phyloP scores from a whole-genome alignment of 129 eudicot genomes.

The Escallonia rubra region DNA sequence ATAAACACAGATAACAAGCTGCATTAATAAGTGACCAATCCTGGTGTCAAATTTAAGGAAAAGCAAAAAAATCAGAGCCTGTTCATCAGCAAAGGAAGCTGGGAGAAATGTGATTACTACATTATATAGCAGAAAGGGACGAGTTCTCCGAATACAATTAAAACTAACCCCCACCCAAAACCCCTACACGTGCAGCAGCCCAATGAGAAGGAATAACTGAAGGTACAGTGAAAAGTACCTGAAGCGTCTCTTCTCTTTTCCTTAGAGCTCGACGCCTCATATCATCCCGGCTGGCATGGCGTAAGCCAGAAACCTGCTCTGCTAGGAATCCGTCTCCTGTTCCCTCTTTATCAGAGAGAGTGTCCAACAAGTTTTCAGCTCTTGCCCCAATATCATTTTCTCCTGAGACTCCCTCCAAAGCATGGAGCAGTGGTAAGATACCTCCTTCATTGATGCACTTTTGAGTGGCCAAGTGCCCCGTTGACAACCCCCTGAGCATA shows the following conservation, averaged over 20 bases:
- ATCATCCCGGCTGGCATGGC: constrained; percentile 92
- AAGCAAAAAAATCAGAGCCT: no score
- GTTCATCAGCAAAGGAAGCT: no score
- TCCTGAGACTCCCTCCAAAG: constrained; percentile 92
- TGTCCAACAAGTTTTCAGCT: constrained; percentile 95
- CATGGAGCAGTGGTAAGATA: constrained; percentile 85
- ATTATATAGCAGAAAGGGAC: no score
- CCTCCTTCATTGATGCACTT: constrained; percentile 77
- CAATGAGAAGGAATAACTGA: no score
- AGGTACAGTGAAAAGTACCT: constrained; percentile 38
- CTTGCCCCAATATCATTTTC: constrained; percentile 97
- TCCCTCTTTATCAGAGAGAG: constrained; percentile 85
- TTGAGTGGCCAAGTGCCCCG: constrained; percentile 93
- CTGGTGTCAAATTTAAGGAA: no score
- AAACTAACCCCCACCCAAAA: no score
- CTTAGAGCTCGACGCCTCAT: constrained; percentile 86
- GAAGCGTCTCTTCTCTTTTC: constrained; percentile 83
- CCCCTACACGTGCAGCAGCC: no score
- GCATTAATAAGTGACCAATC: no score
- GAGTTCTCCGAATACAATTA: no score
- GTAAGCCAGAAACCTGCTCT: constrained; percentile 56
- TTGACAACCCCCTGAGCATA: constrained; percentile 91
- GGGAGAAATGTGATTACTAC: no score
- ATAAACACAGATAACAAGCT: no score
- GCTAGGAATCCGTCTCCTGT: constrained; percentile 81